Base-by-base conservation (phyloP, 495 filamentous ascomycete genomes). In the Xylaria bambusicola region DNA sequence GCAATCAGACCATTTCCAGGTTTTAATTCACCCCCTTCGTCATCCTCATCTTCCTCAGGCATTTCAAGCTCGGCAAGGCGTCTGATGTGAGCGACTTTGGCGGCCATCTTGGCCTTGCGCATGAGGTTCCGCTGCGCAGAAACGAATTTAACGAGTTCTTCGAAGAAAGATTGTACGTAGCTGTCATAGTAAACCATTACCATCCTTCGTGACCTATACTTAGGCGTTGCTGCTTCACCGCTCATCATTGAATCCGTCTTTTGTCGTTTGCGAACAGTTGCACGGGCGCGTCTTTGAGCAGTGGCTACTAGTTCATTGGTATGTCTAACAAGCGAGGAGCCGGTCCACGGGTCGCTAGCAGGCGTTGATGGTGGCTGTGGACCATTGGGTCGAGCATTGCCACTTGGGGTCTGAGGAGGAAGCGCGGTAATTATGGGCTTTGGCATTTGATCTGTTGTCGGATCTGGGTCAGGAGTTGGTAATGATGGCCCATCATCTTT, bases 151-250 rank as follows among this genome's bases (percentile, higher is more conserved):
- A 94, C 92, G 29, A 95, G 75, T 48, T 84, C 78, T 68, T 96
- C 92, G 58, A 97, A 90, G 6, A 84, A 80, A 33, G 84, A 82
- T 67, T 97, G 92, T 10, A 92, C 87, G 56, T 90, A 85, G 64
- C 89, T 89, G 69, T 97, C 92, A 71, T 96, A 97, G 70, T 92
- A 89, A 41, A 97, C 88, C 26, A 93, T 86, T 55, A 95, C 85
- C 82, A 91, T 92, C 60, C 83, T 85, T 54, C 89, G 83, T 12
- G 84, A 86, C 55, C 90, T 86, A 68, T 88, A 90, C 78, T 68
- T 79, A 44, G 66, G 83, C 56, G 64, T 75, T 63, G 48, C 72
- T 61, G 81, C 78, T 58, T 83, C 78, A 41, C 67, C 76, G 31
- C 84, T 86, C 23, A 82, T 66, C 58, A 86, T 72, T 7, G 86